Base-by-base conservation (phyloP, 192 early-diverging fungal species). In the Coemansia sp. region DNA sequence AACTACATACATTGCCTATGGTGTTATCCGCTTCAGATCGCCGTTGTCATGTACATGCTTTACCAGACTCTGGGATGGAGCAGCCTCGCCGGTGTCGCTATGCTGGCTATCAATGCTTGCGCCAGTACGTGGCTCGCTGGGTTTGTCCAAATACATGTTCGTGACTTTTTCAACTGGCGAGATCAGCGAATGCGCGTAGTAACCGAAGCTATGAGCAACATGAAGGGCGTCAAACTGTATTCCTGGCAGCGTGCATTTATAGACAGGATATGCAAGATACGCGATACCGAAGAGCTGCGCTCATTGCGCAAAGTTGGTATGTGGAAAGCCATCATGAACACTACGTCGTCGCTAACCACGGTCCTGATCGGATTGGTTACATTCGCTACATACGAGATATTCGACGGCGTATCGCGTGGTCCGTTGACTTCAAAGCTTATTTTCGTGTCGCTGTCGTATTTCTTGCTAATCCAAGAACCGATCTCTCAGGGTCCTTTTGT, bases 401-500 rank as follows among this genome's bases (percentile, higher is more conserved):
- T 92, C 15, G 87, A 83, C 13, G 74, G 83, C 60, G 78, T 88
- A 18, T 74, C 72, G 12, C 75, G 55, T 39, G 80, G 80, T 11
- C 81, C 83, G 15, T 74, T 96, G 24, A 91, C 89, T 2, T 71
- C 88, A 24, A 82, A 84, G 58, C 69, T 93, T 38, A 94, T 94
- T 1, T 97, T 97, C 80, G 94, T 95, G 3, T 89, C 93, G 12
- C 83, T 99, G 62, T 86, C 94, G 0, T 84, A 97, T n/a, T 96
- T 99, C 84, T 93, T 95, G 74, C 79, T 97, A 69, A 82, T 97
- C 15, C 92, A 92, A 68, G 95, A 95, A 76, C 95, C 97, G 43
- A 85, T 98, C 46, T 69, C 88, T 18, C 88, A 92, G 18, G 90
- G 96, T 66, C 96, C 95, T 2, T 88, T 74, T 27, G 91, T 95